Base-by-base conservation (phyloP, 1,284 basidiomycete species). In the Boletus smithii region DNA sequence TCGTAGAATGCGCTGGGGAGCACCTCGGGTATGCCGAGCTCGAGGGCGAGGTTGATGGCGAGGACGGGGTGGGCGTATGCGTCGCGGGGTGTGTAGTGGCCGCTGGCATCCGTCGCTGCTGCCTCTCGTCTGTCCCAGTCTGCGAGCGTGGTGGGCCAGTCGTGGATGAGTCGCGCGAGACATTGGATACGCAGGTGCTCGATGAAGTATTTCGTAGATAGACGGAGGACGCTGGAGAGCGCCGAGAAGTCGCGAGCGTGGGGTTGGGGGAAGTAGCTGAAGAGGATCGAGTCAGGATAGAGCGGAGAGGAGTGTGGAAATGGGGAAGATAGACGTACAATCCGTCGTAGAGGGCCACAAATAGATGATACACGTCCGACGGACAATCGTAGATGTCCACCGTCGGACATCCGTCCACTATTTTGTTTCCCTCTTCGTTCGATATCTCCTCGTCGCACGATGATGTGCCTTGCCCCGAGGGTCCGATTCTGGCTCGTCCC, bases 1-100 rank as follows among this genome's bases (percentile, higher is more conserved):
- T 88, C 84, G 62, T 87, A 87, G 58, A 88, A 78, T 0, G 83
- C 83, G 24, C 81, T 71, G 3, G 83, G 79, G 11, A 88, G 73
- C 42, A 88, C 61, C 3, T 72, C 68, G 8, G 72, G 68, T 0
- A 85, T 63, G 38, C 73, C 72, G 47, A 86, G 76, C 48, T 86
- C 80, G 33, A 81, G 64, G 1, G 84, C 83, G 48, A 88, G 76
- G 47, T 81, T 75, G 62, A 88, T 82, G 42, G 82, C 72, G 38
- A 81, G 71, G 50, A 83, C 70, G 3, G 76, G 82, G 63, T 86
- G 83, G 2, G 73, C 62, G 51, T 71, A 77, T 31, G 61, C 62
- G 33, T 74, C 70, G 16, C 75, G 70, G 2, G 79, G 79, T 7
- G 62, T 48, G 53, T 82, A 83, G 32, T 70, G 69, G 8, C 76